Evolutionary conservation across 108 stramenopile species (phyloP), one percentile per base, ranked within the genome.

Genomic region (Nannochloropsis gaditana): DNA sequence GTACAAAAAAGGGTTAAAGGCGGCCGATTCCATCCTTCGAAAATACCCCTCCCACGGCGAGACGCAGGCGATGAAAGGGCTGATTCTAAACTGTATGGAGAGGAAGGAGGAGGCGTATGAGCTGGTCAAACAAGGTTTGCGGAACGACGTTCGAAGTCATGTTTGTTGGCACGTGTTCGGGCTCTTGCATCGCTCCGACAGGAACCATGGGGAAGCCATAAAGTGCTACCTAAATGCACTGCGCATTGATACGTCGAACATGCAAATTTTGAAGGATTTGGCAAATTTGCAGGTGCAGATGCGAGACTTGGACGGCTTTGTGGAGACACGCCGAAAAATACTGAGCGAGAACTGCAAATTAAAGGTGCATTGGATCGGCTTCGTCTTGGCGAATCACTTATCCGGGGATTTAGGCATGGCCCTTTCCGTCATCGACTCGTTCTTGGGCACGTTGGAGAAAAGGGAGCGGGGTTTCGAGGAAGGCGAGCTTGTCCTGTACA

Each of bases 91-190:
- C 91, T 92, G 86, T 59, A 87, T 95, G 91, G 93, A 83, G 41
- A 90, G 90, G 82, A 91, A 91, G 50, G 89, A 88, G n/a, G 90
- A 89, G 92, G 98, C 98, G 10, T 93, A 94, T 84, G 96, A 94
- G 45, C 91, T 95, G 79, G 96, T 96, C 42, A 96, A 96, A 87
- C 86, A 85, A 80, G 99, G 96, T 21, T 90, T 99, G 21, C 92
- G 91, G 90, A 91, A 94, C 50, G 96, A 98, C 90, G 94, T 99
- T 92, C 45, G 88, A 93, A 95, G 94, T 43, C 97, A 97, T 91
- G 96, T 98, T 19, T 99, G 97, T 93, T 99, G 99, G 99, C 97
- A 99, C 89, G 99, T 99, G 83, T 97, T 93, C 84, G 99, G 99
- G 82, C 90, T 99, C 11, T 91, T 98, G 81, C 93, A 99, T 87